Evolutionary conservation across 345 rosid genomes (phyloP).

Genomic region (Gossypium turneri): DNA sequence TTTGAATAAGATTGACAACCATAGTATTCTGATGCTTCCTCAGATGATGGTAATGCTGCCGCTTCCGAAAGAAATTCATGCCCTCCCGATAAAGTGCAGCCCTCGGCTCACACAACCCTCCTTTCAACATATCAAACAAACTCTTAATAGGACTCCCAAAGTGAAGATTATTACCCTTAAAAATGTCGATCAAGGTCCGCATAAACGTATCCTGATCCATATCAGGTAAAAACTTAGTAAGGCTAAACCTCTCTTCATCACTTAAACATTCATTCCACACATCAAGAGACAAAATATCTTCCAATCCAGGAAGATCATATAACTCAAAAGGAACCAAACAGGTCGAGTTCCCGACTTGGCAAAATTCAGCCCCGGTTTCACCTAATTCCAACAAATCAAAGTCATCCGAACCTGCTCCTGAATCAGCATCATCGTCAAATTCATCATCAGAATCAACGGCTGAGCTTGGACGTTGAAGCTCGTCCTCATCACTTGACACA

Average conservation of each 20-base stretch:
- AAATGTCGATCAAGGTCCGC: conserved; percentile 67
- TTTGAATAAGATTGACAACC: conserved; percentile 75
- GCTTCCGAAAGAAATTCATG: conserved; percentile 54
- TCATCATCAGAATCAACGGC: conserved; percentile 67
- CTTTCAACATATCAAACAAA: conserved; percentile 84
- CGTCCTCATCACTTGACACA: conserved; percentile 73
- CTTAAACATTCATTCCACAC: conserved; percentile 86
- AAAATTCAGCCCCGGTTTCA: conserved; percentile 84
- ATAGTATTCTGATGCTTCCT: conserved; percentile 79
- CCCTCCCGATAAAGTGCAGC: conserved; percentile 89
- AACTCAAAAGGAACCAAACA: conserved; percentile 85
- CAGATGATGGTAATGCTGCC: conserved; percentile 72
- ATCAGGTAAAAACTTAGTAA: conserved; percentile 70
- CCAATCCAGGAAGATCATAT: conserved; percentile 73
- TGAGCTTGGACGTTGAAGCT: conserved; percentile 44
- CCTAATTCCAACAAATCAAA: conserved; percentile 91
- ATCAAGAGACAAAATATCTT: conserved; percentile 77
- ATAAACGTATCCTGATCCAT: conserved; percentile 68
- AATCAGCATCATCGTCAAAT: conserved; percentile 75
- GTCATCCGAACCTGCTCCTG: conserved; percentile 97
- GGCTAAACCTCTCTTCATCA: conserved; percentile 75
- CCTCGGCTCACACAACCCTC: conserved; percentile 93
- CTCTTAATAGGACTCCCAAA: conserved; percentile 81
- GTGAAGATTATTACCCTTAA: conserved; percentile 70
- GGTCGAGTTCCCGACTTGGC: conserved; percentile 74